Percentiles rank a stretch among this genome's conserved stretches.
phyloP scores from a whole-genome alignment of 305 asterid genomes.

The Salvia sclarea region DNA sequence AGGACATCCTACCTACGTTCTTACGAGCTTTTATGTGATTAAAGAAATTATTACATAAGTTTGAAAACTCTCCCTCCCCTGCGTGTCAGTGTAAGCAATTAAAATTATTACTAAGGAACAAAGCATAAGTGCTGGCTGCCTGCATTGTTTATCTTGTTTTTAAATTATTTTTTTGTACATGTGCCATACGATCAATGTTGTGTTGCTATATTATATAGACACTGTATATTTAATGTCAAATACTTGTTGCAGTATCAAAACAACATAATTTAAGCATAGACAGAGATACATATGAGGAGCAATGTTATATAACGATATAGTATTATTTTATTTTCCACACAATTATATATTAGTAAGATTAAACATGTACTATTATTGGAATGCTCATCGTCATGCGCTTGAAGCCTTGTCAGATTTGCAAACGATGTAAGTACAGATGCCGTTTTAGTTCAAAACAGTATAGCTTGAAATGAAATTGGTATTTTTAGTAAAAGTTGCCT shows the following conservation, averaged over 20 bases:
- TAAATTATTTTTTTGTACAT: no score
- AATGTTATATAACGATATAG: neutral
- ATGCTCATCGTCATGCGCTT: slow-evolving; percentile 27
- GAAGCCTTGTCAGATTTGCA: slow-evolving; percentile 14
- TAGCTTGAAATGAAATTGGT: slow-evolving; percentile 1
- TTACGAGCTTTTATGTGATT: no score
- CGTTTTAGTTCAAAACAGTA: neutral
- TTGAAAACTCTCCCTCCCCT: neutral
- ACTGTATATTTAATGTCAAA: neutral
- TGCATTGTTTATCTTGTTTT: neutral
- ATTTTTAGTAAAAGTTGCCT: slow-evolving; percentile 2
- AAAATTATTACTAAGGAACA: neutral
- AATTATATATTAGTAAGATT: neutral
- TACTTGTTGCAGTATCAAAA: neutral
- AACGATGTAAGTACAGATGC: slow-evolving; percentile 23
- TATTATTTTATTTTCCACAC: neutral
- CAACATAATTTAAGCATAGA: neutral
- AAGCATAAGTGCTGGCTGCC: neutral
- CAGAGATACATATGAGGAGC: neutral
- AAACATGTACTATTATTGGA: neutral
- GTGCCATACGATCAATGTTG: neutral
- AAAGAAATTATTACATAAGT: neutral
- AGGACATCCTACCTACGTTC: no score
- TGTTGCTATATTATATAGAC: neutral
- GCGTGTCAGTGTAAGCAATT: neutral